Evolutionary conservation across 257 asterid genomes (phyloP).

Genomic region (Catharanthus roseus): DNA sequence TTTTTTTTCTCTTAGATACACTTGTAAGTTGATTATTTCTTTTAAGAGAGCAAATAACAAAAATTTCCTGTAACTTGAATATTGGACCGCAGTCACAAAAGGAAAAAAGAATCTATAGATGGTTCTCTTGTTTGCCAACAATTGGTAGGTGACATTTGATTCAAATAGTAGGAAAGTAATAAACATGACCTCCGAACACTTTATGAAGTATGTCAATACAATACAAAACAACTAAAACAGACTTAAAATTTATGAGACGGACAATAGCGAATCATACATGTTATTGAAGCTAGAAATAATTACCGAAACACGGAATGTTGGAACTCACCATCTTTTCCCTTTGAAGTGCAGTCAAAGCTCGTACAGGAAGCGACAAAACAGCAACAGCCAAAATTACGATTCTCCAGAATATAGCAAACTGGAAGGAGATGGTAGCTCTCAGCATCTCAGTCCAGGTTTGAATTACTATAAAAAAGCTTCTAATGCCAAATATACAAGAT

Average conservation of each 20-base stretch:
- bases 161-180: not conserved
- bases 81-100: no score
- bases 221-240: not conserved
- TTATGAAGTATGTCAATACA: not conserved
- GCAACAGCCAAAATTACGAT: constrained; percentile 30
- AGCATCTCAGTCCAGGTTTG: constrained; percentile 54
- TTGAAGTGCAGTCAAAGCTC: constrained; percentile 43
- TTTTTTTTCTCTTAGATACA: no score
- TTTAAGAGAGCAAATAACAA: no score
- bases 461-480: constrained; percentile 25
- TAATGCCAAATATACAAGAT: constrained; percentile 33
- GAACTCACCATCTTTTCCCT: constrained; percentile 44
- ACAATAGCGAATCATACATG: not conserved
- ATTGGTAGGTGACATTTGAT: no score
- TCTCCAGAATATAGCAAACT: constrained; percentile 35
- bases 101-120: no score
- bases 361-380: constrained; percentile 47
- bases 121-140: no score
- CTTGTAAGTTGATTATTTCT: no score
- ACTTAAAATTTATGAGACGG: not conserved
- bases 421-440: constrained; percentile 37
- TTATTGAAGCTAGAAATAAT: not conserved
- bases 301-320: not conserved
- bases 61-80: no score
- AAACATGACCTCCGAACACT: not conserved